phyloP scores from a whole-genome alignment of 139 green algal species.

The Haematococcus sp. region DNA sequence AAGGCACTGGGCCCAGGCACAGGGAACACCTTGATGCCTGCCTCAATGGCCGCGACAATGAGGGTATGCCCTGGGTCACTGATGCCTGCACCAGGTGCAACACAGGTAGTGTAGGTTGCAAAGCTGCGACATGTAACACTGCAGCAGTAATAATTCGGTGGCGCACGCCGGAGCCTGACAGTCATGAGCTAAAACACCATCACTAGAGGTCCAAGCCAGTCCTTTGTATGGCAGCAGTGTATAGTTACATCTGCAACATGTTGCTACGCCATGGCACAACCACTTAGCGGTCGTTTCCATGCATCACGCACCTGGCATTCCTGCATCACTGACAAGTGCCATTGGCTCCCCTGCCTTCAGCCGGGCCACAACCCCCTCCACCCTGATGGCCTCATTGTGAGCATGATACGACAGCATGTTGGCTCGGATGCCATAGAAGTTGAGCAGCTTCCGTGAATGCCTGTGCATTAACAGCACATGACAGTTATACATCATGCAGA shows the following conservation, averaged over 20 bases:
- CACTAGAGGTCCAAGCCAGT: no score
- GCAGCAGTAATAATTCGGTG: no score
- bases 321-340: constrained; percentile 88
- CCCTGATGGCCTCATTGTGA: constrained; percentile 80
- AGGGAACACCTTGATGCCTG: constrained; percentile 30
- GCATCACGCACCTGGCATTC: constrained; percentile 62
- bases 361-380: constrained; percentile 47
- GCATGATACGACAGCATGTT: constrained; percentile 64
- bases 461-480: constrained; percentile 25
- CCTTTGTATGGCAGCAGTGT: no score
- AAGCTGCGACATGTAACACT: no score
- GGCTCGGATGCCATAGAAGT: constrained; percentile 51
- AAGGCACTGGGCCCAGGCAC: constrained; percentile 82
- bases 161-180: no score
- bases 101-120: no score
- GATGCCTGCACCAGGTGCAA: constrained; percentile 60
- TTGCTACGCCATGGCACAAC: no score
- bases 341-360: constrained; percentile 63
- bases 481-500: no score
- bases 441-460: constrained; percentile 73
- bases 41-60: constrained; percentile 28
- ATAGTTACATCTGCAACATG: no score
- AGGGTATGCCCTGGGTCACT: constrained; percentile 78
- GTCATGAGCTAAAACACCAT: no score
- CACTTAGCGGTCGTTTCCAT: no score